A percentile compares a stretch with the other conserved stretches of the same genome.
Conservation (phyloP, 2,329 filamentous ascomycete genomes). For the Diaporthe ilicicola region DNA sequence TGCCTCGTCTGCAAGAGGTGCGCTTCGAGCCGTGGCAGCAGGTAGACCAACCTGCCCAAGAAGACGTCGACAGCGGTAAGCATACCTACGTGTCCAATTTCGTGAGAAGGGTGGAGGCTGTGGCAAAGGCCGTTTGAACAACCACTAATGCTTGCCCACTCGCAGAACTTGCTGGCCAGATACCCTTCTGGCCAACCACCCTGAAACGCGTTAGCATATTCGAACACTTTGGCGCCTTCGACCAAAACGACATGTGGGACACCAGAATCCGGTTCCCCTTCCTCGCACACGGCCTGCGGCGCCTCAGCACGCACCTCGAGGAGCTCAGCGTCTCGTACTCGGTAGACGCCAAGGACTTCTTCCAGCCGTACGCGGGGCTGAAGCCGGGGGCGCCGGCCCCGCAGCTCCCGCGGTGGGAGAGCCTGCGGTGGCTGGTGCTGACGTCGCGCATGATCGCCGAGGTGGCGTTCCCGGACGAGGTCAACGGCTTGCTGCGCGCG, state of each 20-base stretch:
- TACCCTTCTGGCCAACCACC: constrained; percentile 30
- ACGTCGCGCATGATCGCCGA: constrained; percentile 38
- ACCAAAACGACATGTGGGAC: constrained; percentile 9
- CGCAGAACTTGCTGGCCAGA: constrained; percentile 30
- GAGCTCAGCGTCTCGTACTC: constrained; percentile 30
- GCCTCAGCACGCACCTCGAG: constrained; percentile 26
- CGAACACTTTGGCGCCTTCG: constrained; percentile 31
- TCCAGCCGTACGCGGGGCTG: constrained; percentile 34
- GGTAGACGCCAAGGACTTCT: constrained; percentile 35
- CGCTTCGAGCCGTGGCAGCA: constrained; percentile 34
- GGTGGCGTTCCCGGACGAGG: constrained; percentile 32
- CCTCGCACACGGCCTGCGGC: constrained; percentile 22
- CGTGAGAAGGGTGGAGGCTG: too few relatives aligned
- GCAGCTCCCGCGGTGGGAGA: constrained; percentile 35
- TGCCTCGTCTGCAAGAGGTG: constrained; percentile 31
- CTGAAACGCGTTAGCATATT: constrained; percentile 33
- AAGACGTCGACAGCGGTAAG: constrained; percentile 33
- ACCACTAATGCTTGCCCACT: background rate
- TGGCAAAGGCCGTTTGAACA: too few relatives aligned
- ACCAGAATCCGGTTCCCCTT: constrained; percentile 22
- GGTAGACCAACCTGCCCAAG: constrained; percentile 25
- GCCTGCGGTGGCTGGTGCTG: constrained; percentile 38
- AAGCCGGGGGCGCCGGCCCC: background rate
- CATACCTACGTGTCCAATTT: background rate
- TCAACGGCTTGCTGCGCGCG: constrained; percentile 37